Conservation (phyloP, 768 basidiomycete species). For the Lepiota brunneoincarnata region DNA sequence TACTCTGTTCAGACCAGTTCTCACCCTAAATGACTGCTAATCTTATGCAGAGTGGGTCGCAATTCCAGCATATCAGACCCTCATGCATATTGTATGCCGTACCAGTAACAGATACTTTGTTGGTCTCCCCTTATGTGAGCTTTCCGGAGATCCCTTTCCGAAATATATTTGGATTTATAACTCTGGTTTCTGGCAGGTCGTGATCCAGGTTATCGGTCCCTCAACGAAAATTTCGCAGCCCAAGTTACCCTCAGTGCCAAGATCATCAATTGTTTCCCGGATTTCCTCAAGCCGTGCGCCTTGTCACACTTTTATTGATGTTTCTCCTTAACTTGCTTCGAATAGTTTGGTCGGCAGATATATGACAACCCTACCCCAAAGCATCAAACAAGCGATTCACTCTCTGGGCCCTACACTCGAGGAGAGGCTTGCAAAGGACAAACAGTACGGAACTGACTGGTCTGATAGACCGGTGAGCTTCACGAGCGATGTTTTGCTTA, state of each 20-base stretch:
- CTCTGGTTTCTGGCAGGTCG: slow-evolving; percentile 15
- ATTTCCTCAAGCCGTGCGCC: slow-evolving; percentile 20
- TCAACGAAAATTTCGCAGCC: slow-evolving; percentile 21
- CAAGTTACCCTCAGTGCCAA: slow-evolving; percentile 17
- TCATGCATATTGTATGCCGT: slow-evolving; percentile 34
- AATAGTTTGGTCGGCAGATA: slow-evolving; percentile 21
- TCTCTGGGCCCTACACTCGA: slow-evolving; percentile 29
- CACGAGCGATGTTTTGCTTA: not conserved
- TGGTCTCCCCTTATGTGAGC: slow-evolving; percentile 43
- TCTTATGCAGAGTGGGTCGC: slow-evolving; percentile 32
- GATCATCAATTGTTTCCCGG: slow-evolving; percentile 21
- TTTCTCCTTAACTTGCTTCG: not conserved
- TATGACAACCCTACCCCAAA: slow-evolving; percentile 20
- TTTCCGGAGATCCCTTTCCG: not conserved
- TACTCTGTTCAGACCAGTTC: too few species aligned
- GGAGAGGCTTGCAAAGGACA: slow-evolving; percentile 27
- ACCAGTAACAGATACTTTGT: slow-evolving; percentile 41
- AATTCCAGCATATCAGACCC: slow-evolving; percentile 20
- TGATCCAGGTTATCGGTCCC: slow-evolving; percentile 20
- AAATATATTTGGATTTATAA: not conserved
- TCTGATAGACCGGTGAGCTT: slow-evolving; percentile 28
- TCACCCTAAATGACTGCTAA: not conserved
- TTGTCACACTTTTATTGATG: not conserved
- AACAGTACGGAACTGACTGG: slow-evolving; percentile 26
- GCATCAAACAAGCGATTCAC: slow-evolving; percentile 20